A percentile compares a stretch with the other conserved stretches of the same genome.
These are phyloP conservation scores for Geranium rotundifolium DNA, from an alignment of 345 rosid genomes.

Conservation along the genomic window DNA sequence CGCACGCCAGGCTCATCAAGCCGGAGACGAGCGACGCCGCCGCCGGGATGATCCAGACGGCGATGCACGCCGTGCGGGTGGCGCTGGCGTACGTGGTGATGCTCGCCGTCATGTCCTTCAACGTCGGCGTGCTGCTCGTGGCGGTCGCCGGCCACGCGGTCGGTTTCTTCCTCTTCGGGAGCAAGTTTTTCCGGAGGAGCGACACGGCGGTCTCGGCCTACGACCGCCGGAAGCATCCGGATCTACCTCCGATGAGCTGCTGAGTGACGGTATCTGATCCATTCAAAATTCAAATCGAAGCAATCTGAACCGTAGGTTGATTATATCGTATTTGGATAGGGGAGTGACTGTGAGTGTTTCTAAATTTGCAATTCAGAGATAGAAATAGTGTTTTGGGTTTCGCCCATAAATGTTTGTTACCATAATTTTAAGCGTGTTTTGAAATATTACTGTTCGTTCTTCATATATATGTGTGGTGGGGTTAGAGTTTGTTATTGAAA, in stretches of 20 bases:
- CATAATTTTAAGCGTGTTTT: too few relatives aligned
- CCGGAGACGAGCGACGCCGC: slow-evolving; percentile 15
- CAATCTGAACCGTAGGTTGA: too few relatives aligned
- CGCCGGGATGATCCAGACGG: slow-evolving; percentile 40
- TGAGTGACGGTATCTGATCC: slow-evolving; percentile 6
- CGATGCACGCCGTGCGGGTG: slow-evolving; percentile 35
- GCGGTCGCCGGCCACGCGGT: slow-evolving; percentile 57
- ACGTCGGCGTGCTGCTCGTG: slow-evolving; percentile 57
- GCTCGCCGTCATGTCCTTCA: slow-evolving; percentile 86
- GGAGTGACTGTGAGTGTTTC: too few relatives aligned
- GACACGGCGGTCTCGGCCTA: not conserved
- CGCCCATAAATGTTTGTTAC: too few relatives aligned
- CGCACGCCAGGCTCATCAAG: slow-evolving; percentile 27
- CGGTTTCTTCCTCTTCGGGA: slow-evolving; percentile 59
- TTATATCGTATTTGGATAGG: not conserved
- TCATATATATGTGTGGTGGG: too few relatives aligned
- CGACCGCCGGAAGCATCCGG: slow-evolving; percentile 2
- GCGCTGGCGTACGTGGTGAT: slow-evolving; percentile 57
- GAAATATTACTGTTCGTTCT: too few relatives aligned
- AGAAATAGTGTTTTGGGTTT: too few relatives aligned
- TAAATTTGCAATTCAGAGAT: too few relatives aligned
- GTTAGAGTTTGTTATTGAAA: too few relatives aligned
- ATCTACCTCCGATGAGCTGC: slow-evolving; percentile 22
- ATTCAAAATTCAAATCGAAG: not conserved
- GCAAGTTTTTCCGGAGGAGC: slow-evolving; percentile 24